phyloP scores from a whole-genome alignment of 1,284 basidiomycete species.

The Tylopilus sp. region DNA sequence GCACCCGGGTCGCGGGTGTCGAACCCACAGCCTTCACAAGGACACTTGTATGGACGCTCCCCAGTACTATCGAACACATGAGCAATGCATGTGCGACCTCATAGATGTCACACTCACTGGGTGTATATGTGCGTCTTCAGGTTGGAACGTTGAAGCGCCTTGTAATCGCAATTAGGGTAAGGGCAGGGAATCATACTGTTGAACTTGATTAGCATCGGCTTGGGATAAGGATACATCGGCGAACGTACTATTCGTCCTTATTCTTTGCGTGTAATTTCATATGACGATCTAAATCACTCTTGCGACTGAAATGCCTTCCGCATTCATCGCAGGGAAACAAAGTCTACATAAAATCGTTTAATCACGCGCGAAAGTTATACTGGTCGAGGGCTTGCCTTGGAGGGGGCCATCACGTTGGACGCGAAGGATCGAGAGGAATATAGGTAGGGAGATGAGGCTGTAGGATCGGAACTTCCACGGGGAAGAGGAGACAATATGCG shows the following conservation, averaged over 20 bases:
- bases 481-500: too few species aligned
- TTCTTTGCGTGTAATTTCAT: slow-evolving; percentile 24
- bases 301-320: slow-evolving; percentile 23
- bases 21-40: slow-evolving; percentile 30
- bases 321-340: slow-evolving; percentile 20
- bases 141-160: slow-evolving; percentile 43
- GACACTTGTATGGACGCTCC: slow-evolving; percentile 20
- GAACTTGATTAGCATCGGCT: slow-evolving; percentile 12
- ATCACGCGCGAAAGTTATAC: background rate
- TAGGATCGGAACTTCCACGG: background rate
- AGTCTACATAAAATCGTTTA: slow-evolving; percentile 23
- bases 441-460: background rate
- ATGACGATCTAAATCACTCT: slow-evolving; percentile 35
- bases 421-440: too few species aligned
- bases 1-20: slow-evolving; percentile 39
- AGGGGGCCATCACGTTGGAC: too few species aligned
- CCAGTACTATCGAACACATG: slow-evolving; percentile 1
- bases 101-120: slow-evolving; percentile 32
- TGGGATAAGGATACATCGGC: background rate
- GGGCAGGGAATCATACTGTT: slow-evolving; percentile 43
- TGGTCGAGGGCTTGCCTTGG: too few species aligned
- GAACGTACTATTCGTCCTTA: slow-evolving; percentile 29
- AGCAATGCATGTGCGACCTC: slow-evolving; percentile 4
- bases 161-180: slow-evolving; percentile 32
- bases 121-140: slow-evolving; percentile 39